A percentile compares a stretch with the other conserved stretches of the same genome.
Evolutionary conservation across 2,329 filamentous ascomycete genomes (phyloP).

Genomic region (Coniochaeta hoffmannii): DNA sequence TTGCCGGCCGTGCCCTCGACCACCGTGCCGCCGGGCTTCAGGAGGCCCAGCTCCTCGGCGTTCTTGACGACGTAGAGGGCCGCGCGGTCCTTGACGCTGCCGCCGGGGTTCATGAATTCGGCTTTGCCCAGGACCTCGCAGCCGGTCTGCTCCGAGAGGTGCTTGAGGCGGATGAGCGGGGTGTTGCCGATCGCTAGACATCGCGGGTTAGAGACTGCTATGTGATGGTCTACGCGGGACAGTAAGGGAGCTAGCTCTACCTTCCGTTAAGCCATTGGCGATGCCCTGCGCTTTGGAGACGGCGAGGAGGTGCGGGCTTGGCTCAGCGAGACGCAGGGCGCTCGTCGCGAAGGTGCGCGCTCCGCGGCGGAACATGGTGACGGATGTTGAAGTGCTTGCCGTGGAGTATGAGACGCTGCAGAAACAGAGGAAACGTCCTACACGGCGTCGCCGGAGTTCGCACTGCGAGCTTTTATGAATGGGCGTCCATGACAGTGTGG

Average conservation of each 20-base stretch:
- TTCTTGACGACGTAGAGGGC: constrained; percentile 90
- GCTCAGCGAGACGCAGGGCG: constrained; percentile 43
- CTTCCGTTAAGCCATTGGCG: constrained; percentile 72
- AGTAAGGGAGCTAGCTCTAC: constrained; percentile 36
- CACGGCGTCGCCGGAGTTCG: background rate
- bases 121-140: constrained; percentile 95
- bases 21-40: constrained; percentile 83
- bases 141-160: constrained; percentile 80
- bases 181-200: constrained; percentile 91
- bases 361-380: constrained; percentile 60
- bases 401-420: background rate
- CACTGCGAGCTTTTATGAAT: background rate
- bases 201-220: background rate
- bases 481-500: background rate
- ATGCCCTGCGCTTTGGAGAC: constrained; percentile 76
- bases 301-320: constrained; percentile 55
- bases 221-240: background rate
- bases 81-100: constrained; percentile 92
- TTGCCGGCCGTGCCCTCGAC: constrained; percentile 97
- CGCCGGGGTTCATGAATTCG: constrained; percentile 97
- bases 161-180: constrained; percentile 83
- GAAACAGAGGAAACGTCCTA: background rate
- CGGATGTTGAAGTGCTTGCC: background rate
- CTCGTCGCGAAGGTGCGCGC: constrained; percentile 61
- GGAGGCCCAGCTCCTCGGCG: constrained; percentile 79